Conservation (phyloP, 1,284 basidiomycete genomes). For the Cutaneotrichosporon mucoides region DNA sequence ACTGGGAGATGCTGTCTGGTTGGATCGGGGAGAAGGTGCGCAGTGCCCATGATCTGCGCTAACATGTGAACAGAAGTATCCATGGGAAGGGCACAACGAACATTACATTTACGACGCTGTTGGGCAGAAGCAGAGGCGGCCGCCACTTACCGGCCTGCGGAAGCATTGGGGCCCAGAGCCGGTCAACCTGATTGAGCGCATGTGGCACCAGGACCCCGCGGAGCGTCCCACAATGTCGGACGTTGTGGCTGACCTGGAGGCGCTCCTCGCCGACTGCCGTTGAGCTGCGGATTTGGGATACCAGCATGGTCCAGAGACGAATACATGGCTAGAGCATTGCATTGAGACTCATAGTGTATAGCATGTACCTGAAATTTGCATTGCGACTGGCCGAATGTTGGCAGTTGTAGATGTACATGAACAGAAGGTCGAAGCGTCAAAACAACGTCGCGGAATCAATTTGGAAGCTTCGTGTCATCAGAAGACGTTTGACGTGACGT, state of each 20-base stretch:
- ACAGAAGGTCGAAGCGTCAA: no score
- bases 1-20: conserved; percentile 82
- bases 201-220: conserved; percentile 91
- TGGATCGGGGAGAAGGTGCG: conserved; percentile 46
- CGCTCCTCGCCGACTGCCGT: conserved; percentile 50
- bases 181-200: conserved; percentile 82
- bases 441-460: no score
- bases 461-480: no score
- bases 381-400: no score
- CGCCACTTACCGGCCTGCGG: conserved; percentile 68
- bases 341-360: background rate
- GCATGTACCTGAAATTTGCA: no score
- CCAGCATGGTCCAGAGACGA: no score
- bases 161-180: conserved; percentile 90
- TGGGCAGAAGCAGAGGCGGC: conserved; percentile 82
- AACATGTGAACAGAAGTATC: conserved; percentile 68
- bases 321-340: background rate
- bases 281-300: background rate
- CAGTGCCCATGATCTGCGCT: background rate
- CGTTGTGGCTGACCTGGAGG: conserved; percentile 78
- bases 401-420: no score
- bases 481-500: no score
- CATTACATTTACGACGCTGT: conserved; percentile 97
- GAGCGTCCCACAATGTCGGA: conserved; percentile 87
- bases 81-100: conserved; percentile 97